Base-by-base conservation (phyloP, 345 rosid species). In the Salix purpurea region DNA sequence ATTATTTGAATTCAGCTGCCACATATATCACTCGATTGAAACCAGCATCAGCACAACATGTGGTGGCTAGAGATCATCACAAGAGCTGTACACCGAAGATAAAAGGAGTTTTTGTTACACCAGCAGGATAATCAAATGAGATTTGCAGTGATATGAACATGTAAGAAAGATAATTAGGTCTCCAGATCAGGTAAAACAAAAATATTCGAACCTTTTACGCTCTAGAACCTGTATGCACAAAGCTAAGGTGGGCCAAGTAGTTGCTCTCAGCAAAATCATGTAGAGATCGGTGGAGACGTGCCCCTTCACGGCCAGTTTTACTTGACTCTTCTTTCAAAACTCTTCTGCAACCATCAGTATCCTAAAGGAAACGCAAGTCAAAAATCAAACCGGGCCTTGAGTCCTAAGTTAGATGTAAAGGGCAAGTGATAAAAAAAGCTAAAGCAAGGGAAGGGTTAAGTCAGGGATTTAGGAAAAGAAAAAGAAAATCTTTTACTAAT, bases 241-340 rank as follows among this genome's bases (percentile, higher is more conserved):
- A 92, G 83, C 87, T 81, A 34, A 96, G 94, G 19, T 54, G 85
- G 54, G 89, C 85, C 76, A 96, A 72, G 85, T 93, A 96, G 81
- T 89, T 88, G 82, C 84, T 88, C 85, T 90, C 98, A 23, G 97
- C 98, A 82, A 96, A 91, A 82, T 96, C 99, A 83, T 96, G 98
- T 2, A 93, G 78, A 7, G 98, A 80, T 8, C 94, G 89, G 48
- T 84, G 83, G 70, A 85, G 65, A 60, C 91, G 81, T 67, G 79
- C 58, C 74, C 86, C 88, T 67, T 87, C 89, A 30, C 71, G 77
- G 30, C 83, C 88, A 37, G 77, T 67, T 74, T 86, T 83, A 36
- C 79, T 76, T 65, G 74, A 75, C 77, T 86, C 92, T 72, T 87
- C 91, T 77, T 84, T 91, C 85, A 77, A 70, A 48, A 90, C 66